Evolutionary conservation across 345 rosid genomes (phyloP).

Genomic region (Mallotus nudiflorus): DNA sequence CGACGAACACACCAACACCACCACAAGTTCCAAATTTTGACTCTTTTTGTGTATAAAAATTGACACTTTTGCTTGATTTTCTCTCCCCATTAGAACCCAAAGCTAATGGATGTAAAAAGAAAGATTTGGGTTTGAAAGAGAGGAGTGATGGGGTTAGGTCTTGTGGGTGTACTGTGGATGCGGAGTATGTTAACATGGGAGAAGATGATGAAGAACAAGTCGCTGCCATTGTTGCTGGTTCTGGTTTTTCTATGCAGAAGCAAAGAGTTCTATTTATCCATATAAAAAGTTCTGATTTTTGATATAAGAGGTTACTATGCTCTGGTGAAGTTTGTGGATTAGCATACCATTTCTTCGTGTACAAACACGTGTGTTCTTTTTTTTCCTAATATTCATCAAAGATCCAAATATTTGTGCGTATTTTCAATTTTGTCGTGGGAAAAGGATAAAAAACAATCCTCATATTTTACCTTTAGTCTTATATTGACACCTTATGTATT

Average conservation of each 20-base stretch:
- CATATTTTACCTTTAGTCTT: too few relatives aligned
- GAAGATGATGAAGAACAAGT: slow-evolving; percentile 49
- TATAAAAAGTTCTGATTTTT: background rate
- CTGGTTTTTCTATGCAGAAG: background rate
- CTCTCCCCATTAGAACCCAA: slow-evolving; percentile 25
- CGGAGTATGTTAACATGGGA: slow-evolving; percentile 50
- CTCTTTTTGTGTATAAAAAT: slow-evolving; percentile 16
- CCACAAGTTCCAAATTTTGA: slow-evolving; percentile 29
- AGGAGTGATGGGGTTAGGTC: slow-evolving; percentile 52
- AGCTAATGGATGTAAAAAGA: slow-evolving; percentile 39
- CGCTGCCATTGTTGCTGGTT: slow-evolving; percentile 49
- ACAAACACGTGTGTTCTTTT: background rate
- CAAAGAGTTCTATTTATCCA: background rate
- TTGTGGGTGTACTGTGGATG: slow-evolving; percentile 47
- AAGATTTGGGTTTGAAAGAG: slow-evolving; percentile 49
- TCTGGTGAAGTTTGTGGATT: background rate
- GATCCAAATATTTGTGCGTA: too few relatives aligned
- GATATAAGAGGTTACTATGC: slow-evolving; percentile 17
- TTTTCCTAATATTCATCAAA: too few relatives aligned
- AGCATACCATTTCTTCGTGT: background rate
- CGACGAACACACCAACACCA: slow-evolving; percentile 32
- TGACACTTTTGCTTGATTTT: slow-evolving; percentile 23
- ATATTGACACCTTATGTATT: too few relatives aligned
- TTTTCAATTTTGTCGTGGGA: too few relatives aligned
- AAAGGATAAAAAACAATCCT: too few relatives aligned